These are phyloP conservation scores for Aegilops speltoides DNA, from an alignment of 176 grass and related monocot species.

Conservation along the genomic window DNA sequence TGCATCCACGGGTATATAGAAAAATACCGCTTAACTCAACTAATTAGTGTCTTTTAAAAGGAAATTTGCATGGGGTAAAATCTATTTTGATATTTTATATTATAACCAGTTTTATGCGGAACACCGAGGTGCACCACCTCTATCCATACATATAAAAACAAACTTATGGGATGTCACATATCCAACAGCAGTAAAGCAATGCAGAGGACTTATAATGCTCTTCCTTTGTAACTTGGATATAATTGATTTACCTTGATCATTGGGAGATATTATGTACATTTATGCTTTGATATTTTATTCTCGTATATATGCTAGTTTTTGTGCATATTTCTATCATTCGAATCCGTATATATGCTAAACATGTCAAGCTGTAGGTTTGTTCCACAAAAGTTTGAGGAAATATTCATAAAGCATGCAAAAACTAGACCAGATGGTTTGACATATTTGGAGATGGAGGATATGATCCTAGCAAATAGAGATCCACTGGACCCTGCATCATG, in stretches of 20 bases:
- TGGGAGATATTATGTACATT: not conserved
- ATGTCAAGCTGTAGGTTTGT: conserved; percentile 55
- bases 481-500: conserved; percentile 49
- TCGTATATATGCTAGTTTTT: not conserved
- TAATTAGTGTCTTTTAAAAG: not conserved
- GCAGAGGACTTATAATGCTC: not conserved
- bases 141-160: not conserved
- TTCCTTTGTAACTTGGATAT: not conserved
- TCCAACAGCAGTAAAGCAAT: not conserved
- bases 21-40: not conserved
- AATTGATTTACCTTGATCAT: not conserved
- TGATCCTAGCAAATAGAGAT: conserved; percentile 62
- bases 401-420: conserved; percentile 77
- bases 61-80: not conserved
- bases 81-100: not conserved
- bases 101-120: not conserved
- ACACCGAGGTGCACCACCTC: not conserved
- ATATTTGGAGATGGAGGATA: conserved; percentile 44
- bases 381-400: conserved; percentile 70
- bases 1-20: not conserved
- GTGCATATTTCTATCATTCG: too few species aligned
- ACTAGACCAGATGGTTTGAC: conserved; percentile 47
- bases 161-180: conserved; percentile 8
- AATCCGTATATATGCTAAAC: not conserved
- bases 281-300: not conserved